These are phyloP conservation scores for Otatea glauca DNA, from an alignment of 176 grass and related monocot genomes.

Conservation along the genomic window DNA sequence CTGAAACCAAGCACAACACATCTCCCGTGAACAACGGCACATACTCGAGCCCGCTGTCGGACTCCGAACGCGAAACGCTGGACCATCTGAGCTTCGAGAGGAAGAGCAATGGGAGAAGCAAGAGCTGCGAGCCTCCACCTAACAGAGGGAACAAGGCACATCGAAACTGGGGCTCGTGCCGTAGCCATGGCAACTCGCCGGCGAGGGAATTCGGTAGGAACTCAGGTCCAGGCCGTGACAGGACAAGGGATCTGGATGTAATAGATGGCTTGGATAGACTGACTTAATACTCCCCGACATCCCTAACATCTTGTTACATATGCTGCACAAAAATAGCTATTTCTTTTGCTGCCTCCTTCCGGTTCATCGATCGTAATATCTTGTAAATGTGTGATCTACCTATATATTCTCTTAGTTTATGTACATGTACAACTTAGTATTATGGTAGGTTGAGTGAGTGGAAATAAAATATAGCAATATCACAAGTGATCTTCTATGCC, in stretches of 20 bases:
- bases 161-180: conserved; percentile 54
- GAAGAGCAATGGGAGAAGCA: conserved; percentile 67
- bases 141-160: conserved; percentile 26
- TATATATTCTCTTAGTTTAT: conserved; percentile 31
- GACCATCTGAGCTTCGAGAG: conserved; percentile 46
- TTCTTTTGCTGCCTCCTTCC: conserved; percentile 48
- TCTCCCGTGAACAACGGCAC: conserved; percentile 39
- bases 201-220: conserved; percentile 44
- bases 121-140: conserved; percentile 55
- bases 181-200: conserved; percentile 79
- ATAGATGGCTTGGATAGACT: conserved; percentile 82
- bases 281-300: conserved; percentile 30
- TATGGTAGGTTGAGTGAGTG: not conserved
- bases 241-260: conserved; percentile 69
- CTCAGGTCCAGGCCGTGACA: conserved; percentile 40
- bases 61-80: conserved; percentile 57
- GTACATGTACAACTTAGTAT: conserved; percentile 30
- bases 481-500: not conserved
- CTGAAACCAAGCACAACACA: conserved; percentile 41
- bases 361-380: conserved; percentile 13
- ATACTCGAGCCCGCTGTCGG: conserved; percentile 32
- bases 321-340: conserved; percentile 40
- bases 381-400: conserved; percentile 42
- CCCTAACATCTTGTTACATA: conserved; percentile 50
- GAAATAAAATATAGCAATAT: conserved; percentile 27